Percentiles rank a stretch among this genome's conserved stretches.
These are phyloP conservation scores for Eucommia ulmoides DNA, from an alignment of 257 asterid genomes.

Conservation along the genomic window DNA sequence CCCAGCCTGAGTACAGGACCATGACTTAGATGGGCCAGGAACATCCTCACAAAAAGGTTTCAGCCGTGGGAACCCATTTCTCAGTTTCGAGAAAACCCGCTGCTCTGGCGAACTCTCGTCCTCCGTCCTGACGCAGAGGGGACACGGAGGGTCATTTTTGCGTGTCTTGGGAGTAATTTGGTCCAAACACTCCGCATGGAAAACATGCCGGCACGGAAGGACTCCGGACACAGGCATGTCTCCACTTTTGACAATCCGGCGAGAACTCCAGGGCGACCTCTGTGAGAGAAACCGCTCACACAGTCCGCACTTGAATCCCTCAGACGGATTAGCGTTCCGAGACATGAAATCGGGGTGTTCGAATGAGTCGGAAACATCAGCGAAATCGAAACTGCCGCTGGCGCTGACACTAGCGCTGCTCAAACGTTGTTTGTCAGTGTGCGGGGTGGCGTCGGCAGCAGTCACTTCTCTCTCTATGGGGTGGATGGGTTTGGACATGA, in stretches of 20 bases:
- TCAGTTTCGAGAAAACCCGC: conserved; percentile 41
- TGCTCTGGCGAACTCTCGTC: conserved; percentile 56
- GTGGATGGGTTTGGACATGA: conserved; percentile 88
- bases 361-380: conserved; percentile 42
- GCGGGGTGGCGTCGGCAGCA: conserved; percentile 38
- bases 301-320: conserved; percentile 58
- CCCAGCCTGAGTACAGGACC: conserved; percentile 81
- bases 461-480: conserved; percentile 55
- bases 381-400: conserved; percentile 62
- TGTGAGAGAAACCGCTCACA: conserved; percentile 88
- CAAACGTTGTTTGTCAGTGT: conserved; percentile 37
- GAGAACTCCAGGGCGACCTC: conserved; percentile 90
- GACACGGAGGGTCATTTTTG: conserved; percentile 85
- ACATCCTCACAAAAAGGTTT: conserved; percentile 60
- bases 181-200: conserved; percentile 94
- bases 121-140: conserved; percentile 53
- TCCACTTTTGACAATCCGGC: conserved; percentile 65
- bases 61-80: conserved; percentile 45
- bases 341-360: conserved; percentile 28
- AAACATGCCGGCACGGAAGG: conserved; percentile 82
- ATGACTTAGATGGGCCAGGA: conserved; percentile 52
- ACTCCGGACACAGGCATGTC: conserved; percentile 95
- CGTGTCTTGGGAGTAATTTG: conserved; percentile 78
- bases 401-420: conserved; percentile 76
- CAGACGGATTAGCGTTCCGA: conserved; percentile 35